phyloP scores from a whole-genome alignment of 352 stramenopile species.

The Phytophthora megakarya region DNA sequence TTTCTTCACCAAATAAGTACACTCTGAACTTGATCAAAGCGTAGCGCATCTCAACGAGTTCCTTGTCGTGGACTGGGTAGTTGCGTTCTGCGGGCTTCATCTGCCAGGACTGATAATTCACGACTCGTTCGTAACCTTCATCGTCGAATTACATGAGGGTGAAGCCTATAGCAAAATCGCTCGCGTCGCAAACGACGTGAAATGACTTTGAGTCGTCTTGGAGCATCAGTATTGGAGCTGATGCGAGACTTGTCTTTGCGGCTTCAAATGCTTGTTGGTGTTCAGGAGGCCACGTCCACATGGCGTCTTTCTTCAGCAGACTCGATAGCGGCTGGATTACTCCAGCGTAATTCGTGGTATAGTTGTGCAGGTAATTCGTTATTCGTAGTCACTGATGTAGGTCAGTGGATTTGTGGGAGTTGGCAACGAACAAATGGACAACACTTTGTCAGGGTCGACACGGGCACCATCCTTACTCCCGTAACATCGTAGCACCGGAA shows the following conservation, averaged over 20 bases:
- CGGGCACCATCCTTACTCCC: no score
- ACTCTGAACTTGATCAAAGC: conserved; percentile 9
- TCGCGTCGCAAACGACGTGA: conserved; percentile 8
- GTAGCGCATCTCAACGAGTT: conserved; percentile 1
- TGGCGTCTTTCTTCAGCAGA: conserved; percentile 20
- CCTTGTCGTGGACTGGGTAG: neutral
- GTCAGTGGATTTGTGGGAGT: conserved; percentile 2
- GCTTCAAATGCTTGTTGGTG: no score
- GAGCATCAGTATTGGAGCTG: neutral
- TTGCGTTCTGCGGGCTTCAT: neutral
- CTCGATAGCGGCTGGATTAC: conserved; percentile 13
- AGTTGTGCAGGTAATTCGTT: conserved; percentile 33
- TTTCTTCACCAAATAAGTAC: neutral
- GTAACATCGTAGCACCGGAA: no score
- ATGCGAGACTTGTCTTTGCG: no score
- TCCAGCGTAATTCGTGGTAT: conserved; percentile 13
- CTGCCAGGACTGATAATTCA: conserved; percentile 5
- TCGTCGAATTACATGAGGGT: conserved; percentile 3
- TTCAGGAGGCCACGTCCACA: neutral
- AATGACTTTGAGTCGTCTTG: conserved; percentile 1
- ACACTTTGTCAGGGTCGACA: no score
- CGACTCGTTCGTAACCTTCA: neutral
- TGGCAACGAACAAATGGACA: no score
- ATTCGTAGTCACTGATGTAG: conserved; percentile 22
- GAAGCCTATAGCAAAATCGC: conserved; percentile 1